Conservation (phyloP, 2,329 filamentous ascomycete genomes). For the Aspergillus sp. region DNA sequence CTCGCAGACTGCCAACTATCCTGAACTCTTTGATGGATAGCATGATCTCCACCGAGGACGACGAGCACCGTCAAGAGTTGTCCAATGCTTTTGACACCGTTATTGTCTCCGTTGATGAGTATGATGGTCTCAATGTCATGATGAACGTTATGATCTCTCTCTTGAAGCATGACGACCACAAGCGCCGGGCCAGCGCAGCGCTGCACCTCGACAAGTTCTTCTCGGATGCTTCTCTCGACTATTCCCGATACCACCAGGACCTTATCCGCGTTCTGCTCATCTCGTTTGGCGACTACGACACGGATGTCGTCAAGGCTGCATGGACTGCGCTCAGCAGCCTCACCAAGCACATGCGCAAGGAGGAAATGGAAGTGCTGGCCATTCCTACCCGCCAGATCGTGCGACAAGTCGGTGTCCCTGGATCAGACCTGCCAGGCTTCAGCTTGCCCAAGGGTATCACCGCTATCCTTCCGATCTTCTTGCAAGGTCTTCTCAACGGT, state of each 20-base stretch:
- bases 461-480: conserved; percentile 89
- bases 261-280: conserved; percentile 85
- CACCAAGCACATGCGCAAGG: conserved; percentile 84
- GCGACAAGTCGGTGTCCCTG: conserved; percentile 80
- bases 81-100: conserved; percentile 80
- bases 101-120: conserved; percentile 87
- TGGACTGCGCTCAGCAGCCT: conserved; percentile 83
- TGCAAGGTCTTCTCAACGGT: conserved; percentile 97
- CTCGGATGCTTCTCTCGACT: conserved; percentile 70
- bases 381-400: conserved; percentile 78
- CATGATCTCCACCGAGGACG: conserved; percentile 66
- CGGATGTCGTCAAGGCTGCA: conserved; percentile 76
- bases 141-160: conserved; percentile 90
- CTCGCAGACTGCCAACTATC: conserved; percentile 78
- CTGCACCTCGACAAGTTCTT: conserved; percentile 84
- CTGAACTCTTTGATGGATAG: conserved; percentile 93
- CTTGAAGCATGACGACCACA: conserved; percentile 88
- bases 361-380: conserved; percentile 94
- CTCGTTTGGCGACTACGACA: conserved; percentile 82
- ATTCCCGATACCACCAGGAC: conserved; percentile 92
- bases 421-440: conserved; percentile 80
- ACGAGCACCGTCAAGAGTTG: conserved; percentile 66
- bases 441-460: conserved; percentile 91
- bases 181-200: conserved; percentile 69
- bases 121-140: conserved; percentile 85